phyloP scores from a whole-genome alignment of 2,329 filamentous ascomycete genomes.

The Grosmannia serpens region DNA sequence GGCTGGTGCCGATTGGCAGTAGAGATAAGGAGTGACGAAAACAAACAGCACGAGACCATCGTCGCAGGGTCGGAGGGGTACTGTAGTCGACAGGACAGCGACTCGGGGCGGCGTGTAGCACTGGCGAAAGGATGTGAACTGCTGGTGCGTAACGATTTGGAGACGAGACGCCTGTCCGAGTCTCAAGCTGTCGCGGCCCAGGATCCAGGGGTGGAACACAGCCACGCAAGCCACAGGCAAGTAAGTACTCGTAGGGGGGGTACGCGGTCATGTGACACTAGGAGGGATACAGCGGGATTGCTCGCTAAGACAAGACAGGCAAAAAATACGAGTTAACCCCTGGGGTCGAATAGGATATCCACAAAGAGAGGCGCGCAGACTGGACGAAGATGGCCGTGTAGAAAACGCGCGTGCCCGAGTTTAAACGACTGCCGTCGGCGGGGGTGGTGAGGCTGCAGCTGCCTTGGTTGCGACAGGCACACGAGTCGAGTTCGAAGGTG shows the following conservation, averaged over 20 bases:
- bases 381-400: conserved; percentile 23
- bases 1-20: not conserved
- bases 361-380: conserved; percentile 16
- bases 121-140: not conserved
- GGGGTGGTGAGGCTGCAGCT: not conserved
- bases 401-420: conserved; percentile 25
- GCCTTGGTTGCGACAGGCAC: not conserved
- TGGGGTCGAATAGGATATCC: too few relatives aligned
- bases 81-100: not conserved
- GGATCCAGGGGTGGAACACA: not conserved
- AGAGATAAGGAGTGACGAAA: not conserved
- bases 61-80: not conserved
- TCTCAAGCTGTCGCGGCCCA: not conserved
- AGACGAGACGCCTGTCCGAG: not conserved
- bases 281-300: not conserved
- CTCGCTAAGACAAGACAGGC: not conserved
- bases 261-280: not conserved
- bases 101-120: not conserved
- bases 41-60: not conserved
- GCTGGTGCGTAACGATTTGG: not conserved
- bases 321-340: too few relatives aligned
- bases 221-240: not conserved
- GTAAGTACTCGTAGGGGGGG: not conserved
- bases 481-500: conserved; percentile 20
- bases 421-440: conserved; percentile 22